Conservation (phyloP, 805 yeast genomes). For the Cephaloascus fragrans region DNA sequence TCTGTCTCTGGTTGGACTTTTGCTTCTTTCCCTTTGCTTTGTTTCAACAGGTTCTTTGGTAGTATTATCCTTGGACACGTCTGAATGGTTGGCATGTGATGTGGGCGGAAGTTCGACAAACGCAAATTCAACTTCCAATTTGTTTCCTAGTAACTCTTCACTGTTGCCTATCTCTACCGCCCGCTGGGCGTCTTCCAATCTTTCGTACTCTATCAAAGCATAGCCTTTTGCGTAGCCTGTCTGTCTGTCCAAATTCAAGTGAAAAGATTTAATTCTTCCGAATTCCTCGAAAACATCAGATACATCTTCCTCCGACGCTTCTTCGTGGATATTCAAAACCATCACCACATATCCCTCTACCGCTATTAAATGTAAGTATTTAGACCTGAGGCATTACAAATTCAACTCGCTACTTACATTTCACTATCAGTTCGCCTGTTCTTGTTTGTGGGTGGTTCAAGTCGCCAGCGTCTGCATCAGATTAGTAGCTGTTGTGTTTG, state of each 20-base stretch:
- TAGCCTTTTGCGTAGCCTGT: slow-evolving; percentile 33
- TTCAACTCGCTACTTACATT: not conserved
- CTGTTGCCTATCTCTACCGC: slow-evolving; percentile 20
- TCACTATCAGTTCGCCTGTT: not conserved
- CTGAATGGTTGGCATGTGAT: not conserved
- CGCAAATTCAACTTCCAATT: slow-evolving; percentile 23
- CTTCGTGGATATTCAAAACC: slow-evolving; percentile 30
- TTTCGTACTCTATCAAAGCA: slow-evolving; percentile 26
- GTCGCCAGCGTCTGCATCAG: too few relatives aligned
- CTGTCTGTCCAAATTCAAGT: slow-evolving; percentile 30
- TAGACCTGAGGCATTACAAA: not conserved
- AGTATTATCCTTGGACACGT: not conserved
- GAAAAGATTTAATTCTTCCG: slow-evolving; percentile 25
- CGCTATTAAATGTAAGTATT: slow-evolving; percentile 9
- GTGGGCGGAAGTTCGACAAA: slow-evolving; percentile 14
- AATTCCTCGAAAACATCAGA: slow-evolving; percentile 29
- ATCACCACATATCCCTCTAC: slow-evolving; percentile 34
- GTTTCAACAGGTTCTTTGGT: slow-evolving; percentile 1
- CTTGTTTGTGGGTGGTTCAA: not conserved
- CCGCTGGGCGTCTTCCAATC: slow-evolving; percentile 18
- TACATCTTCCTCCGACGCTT: slow-evolving; percentile 33
- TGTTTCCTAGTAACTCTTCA: slow-evolving; percentile 19
- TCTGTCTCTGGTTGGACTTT: not conserved
- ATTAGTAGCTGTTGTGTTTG: too few relatives aligned
- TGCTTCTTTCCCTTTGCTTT: not conserved